Evolutionary conservation across 2,329 filamentous ascomycete genomes (phyloP).

Genomic region (Neofusicoccum kwambonambiense): DNA sequence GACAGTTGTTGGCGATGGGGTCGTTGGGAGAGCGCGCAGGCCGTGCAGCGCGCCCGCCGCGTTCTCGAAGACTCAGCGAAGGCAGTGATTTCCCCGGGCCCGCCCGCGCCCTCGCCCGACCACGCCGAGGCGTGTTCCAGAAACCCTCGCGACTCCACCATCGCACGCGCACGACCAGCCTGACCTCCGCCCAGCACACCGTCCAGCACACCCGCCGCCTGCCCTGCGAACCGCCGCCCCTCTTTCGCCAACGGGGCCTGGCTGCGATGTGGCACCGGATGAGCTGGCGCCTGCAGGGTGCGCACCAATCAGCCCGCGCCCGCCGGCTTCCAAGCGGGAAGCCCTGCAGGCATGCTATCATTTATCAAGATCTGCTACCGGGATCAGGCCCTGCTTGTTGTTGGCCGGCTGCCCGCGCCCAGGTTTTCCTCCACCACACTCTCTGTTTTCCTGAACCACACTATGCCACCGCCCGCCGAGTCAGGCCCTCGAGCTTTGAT

Average conservation of each 20-base stretch:
- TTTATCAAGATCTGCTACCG: conserved; percentile 1
- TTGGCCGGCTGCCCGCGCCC: conserved; percentile 4
- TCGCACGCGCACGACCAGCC: not conserved
- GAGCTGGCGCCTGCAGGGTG: conserved; percentile 5
- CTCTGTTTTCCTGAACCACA: not conserved
- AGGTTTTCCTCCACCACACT: not conserved
- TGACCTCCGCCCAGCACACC: not conserved
- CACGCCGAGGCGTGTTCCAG: not conserved
- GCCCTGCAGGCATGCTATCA: conserved; percentile 14
- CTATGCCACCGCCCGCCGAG: conserved; percentile 11
- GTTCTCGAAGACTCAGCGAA: conserved; percentile 9
- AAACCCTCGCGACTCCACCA: conserved; percentile 7
- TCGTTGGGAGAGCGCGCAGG: not conserved
- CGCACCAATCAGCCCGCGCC: conserved; percentile 9
- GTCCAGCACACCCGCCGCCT: conserved; percentile 1
- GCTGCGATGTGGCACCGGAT: conserved; percentile 8
- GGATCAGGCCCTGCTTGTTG: conserved; percentile 7
- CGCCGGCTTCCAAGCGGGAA: not conserved
- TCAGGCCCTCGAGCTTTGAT: conserved; percentile 15
- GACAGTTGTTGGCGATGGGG: conserved; percentile 10
- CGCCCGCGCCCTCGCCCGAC: conserved; percentile 7
- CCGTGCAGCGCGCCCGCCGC: not conserved
- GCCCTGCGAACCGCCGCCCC: not conserved
- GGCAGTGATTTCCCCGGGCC: conserved; percentile 4
- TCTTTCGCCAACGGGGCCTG: not conserved